Evolutionary conservation across 768 basidiomycete species (phyloP), one percentile per base, ranked within the genome.

Genomic region (Agaricus blazei): DNA sequence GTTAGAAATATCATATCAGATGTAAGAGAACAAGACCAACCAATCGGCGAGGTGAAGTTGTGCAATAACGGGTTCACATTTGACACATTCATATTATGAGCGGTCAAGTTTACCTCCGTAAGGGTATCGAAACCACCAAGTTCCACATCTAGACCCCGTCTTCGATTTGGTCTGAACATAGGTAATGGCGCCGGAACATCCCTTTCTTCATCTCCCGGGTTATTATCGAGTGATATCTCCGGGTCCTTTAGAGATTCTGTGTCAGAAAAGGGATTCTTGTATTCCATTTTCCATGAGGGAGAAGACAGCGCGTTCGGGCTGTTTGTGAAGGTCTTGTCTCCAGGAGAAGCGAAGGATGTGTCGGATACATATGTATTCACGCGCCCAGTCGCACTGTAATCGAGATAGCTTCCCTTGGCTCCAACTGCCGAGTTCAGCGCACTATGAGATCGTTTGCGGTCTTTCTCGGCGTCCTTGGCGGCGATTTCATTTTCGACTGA

Each of bases 41-140:
- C 82, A 51, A 89, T 84, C 1, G 87, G 87, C 24, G 85, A 87
- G 43, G 77, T 85, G 70, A 82, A 89, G 59, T 81, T 79, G 59
- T 82, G 74, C 48, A 88, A 75, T 68, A 85, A 68, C 41, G 76
- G 79, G 58, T 83, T 78, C 52, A 76, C 56, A 52, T 67, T 72
- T 27, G 68, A 68, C 27, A 59, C 51, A 27, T 67, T 62, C 54
- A 70, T 49, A 59, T 75, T 76, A 51, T 75, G 80, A 54, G 70
- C 68, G 8, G 74, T 71, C 28, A 81, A 58, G 62, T 78, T 78
- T 41, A 63, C 65, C 62, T 81, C 76, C 37, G 74, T 76, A 54
- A 77, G 59, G 2, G 59, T 59, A 15, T 64, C 67, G 24, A 73
- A 60, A 1, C 69, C 71, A 42, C 70, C 72, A 48, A 74, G 55